phyloP scores from a whole-genome alignment of 495 filamentous ascomycete species.

The Penicillium odoratum region DNA sequence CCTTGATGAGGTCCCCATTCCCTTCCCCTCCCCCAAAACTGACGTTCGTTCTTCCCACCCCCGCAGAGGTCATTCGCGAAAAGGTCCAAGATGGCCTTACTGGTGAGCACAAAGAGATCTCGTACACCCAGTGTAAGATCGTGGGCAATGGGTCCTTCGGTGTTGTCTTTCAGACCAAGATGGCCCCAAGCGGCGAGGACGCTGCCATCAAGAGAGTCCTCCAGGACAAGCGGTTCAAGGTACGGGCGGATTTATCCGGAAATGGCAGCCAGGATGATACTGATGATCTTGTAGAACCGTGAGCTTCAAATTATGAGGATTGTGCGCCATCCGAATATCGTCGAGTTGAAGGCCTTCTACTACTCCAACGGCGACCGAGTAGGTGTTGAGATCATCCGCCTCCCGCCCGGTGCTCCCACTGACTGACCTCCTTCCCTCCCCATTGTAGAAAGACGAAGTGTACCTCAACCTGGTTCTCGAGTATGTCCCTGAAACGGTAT shows the following conservation, averaged over 20 bases:
- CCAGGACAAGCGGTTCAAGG: slow-evolving; percentile 99
- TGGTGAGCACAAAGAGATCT: slow-evolving; percentile 91
- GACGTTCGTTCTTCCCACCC: slow-evolving; percentile 2
- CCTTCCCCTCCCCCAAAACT: slow-evolving; percentile 8
- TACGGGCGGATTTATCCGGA: slow-evolving; percentile 31
- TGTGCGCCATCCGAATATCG: slow-evolving; percentile 97
- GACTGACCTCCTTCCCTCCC: slow-evolving; percentile 11
- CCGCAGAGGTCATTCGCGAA: slow-evolving; percentile 90
- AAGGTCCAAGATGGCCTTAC: slow-evolving; percentile 98
- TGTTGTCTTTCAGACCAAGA: slow-evolving; percentile 98
- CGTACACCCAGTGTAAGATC: slow-evolving; percentile 99
- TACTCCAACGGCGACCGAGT: slow-evolving; percentile 98
- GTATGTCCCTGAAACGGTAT: slow-evolving; percentile 98
- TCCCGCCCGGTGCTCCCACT: slow-evolving; percentile 13
- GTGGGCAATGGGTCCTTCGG: slow-evolving; percentile 99
- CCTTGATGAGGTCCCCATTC: slow-evolving; percentile 5
- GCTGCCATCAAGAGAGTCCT: slow-evolving; percentile 98
- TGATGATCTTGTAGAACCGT: slow-evolving; percentile 74
- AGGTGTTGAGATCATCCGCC: slow-evolving; percentile 37
- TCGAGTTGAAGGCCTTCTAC: slow-evolving; percentile 98
- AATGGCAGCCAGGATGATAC: background rate
- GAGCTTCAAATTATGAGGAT: slow-evolving; percentile 99
- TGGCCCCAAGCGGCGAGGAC: slow-evolving; percentile 94
- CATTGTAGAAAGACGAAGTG: slow-evolving; percentile 89
- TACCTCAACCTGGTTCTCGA: slow-evolving; percentile 98